phyloP scores from a whole-genome alignment of 2,329 filamentous ascomycete genomes.

The Fusarium sp. region DNA sequence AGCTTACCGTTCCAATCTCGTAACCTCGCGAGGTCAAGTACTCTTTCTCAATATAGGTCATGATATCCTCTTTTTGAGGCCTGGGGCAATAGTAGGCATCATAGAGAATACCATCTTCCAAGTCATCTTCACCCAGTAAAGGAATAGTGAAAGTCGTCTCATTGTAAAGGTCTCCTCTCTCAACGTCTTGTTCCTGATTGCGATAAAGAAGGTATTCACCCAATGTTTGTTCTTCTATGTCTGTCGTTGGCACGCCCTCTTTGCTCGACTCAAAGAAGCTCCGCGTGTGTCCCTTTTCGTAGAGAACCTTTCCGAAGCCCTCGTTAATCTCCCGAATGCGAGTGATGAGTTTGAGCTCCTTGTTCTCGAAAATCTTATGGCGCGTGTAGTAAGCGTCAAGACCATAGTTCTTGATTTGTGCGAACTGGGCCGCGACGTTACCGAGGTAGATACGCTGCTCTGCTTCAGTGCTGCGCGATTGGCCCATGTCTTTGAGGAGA shows the following conservation, averaged over 20 bases:
- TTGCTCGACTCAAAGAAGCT: too few species aligned
- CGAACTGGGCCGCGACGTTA: slow-evolving; percentile 48
- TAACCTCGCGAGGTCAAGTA: slow-evolving; percentile 58
- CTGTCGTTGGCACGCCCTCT: too few species aligned
- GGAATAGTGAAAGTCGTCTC: too few species aligned
- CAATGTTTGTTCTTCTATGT: too few species aligned
- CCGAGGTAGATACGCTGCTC: slow-evolving; percentile 53
- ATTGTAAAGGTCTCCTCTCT: too few species aligned
- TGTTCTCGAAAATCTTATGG: slow-evolving; percentile 45
- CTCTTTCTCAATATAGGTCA: slow-evolving; percentile 51
- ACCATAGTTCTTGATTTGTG: slow-evolving; percentile 43
- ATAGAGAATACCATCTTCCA: slow-evolving; percentile 44
- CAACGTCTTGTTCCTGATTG: too few species aligned
- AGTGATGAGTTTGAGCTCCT: slow-evolving; percentile 52
- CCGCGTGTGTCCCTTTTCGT: slow-evolving; percentile 37
- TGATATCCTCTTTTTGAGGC: slow-evolving; percentile 54
- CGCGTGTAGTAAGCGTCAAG: slow-evolving; percentile 53
- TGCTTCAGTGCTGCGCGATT: slow-evolving; percentile 40
- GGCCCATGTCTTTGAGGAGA: slow-evolving; percentile 47
- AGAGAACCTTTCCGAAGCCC: slow-evolving; percentile 48
- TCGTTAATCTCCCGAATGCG: slow-evolving; percentile 53
- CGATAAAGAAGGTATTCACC: too few species aligned
- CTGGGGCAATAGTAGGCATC: slow-evolving; percentile 34
- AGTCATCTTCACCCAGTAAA: slow-evolving; percentile 15
- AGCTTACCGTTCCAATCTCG: slow-evolving; percentile 66